phyloP scores from a whole-genome alignment of 345 rosid genomes.

The Boechera divaricarpa region DNA sequence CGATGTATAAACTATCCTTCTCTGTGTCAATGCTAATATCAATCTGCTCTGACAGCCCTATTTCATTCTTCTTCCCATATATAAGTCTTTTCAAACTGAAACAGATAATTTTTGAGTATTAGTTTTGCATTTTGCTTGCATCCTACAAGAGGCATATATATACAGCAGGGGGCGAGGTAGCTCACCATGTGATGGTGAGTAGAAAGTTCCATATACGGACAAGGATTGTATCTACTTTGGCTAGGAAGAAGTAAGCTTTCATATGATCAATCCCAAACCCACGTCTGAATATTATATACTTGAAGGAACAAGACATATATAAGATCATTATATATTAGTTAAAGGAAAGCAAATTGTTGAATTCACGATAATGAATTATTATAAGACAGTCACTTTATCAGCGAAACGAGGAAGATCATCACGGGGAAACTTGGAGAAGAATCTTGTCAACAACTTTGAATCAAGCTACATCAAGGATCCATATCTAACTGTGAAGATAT shows the following conservation, averaged over 20 bases:
- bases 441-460: slow-evolving; percentile 58
- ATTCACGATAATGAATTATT: background rate
- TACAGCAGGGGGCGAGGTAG: background rate
- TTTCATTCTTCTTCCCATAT: slow-evolving; percentile 39
- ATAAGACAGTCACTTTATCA: slow-evolving; percentile 56
- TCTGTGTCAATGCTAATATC: slow-evolving; percentile 50
- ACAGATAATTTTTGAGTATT: slow-evolving; percentile 13
- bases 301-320: slow-evolving; percentile 30
- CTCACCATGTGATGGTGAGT: slow-evolving; percentile 63
- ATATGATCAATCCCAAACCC: slow-evolving; percentile 77
- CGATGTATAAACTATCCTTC: slow-evolving; percentile 53
- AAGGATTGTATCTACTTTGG: slow-evolving; percentile 63
- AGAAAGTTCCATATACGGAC: slow-evolving; percentile 59
- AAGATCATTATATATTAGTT: slow-evolving; percentile 16
- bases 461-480: slow-evolving; percentile 61
- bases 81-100: slow-evolving; percentile 53
- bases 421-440: slow-evolving; percentile 59
- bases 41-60: slow-evolving; percentile 39
- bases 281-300: slow-evolving; percentile 76
- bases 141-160: background rate
- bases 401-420: slow-evolving; percentile 74
- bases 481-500: slow-evolving; percentile 12
- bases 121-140: slow-evolving; percentile 16
- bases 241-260: slow-evolving; percentile 59
- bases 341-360: background rate